phyloP scores from a whole-genome alignment of 768 basidiomycete species.

The Lactarius psammicola region DNA sequence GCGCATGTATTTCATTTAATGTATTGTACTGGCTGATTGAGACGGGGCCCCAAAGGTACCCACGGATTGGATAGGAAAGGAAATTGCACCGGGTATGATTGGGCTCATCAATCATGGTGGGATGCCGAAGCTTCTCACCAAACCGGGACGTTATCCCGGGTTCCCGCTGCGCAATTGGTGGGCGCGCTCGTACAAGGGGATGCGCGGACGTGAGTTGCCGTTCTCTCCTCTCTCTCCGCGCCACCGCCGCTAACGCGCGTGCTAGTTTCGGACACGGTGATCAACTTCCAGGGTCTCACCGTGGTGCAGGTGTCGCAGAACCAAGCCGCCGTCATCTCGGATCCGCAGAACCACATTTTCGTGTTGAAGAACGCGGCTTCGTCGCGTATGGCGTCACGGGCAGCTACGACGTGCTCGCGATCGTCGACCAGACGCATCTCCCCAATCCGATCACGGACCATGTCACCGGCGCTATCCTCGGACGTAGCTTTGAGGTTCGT shows the following conservation, averaged over 20 bases:
- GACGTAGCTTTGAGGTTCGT: conserved; percentile 73
- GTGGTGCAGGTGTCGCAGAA: conserved; percentile 89
- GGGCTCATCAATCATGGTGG: conserved; percentile 84
- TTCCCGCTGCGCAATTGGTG: conserved; percentile 82
- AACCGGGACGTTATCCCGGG: conserved; percentile 74
- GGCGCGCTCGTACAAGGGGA: conserved; percentile 72
- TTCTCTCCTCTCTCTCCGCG: no score
- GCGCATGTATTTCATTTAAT: conserved; percentile 3
- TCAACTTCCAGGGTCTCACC: conserved; percentile 76
- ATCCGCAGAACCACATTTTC: conserved; percentile 76
- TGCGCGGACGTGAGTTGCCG: conserved; percentile 55
- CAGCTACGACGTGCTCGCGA: conserved; percentile 69
- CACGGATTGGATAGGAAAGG: conserved; percentile 65
- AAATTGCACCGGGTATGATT: conserved; percentile 67
- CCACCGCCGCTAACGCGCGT: no score
- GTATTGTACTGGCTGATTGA: not conserved
- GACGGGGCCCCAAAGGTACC: conserved; percentile 42
- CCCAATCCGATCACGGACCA: conserved; percentile 56
- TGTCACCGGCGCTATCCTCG: conserved; percentile 61
- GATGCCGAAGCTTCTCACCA: conserved; percentile 69
- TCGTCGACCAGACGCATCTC: conserved; percentile 84
- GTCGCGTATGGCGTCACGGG: conserved; percentile 76
- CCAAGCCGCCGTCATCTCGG: conserved; percentile 74
- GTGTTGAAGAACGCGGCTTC: conserved; percentile 75
- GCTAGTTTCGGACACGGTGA: conserved; percentile 76